Evolutionary conservation across 1,284 basidiomycete species (phyloP).

Genomic region (Wallemia hederae): DNA sequence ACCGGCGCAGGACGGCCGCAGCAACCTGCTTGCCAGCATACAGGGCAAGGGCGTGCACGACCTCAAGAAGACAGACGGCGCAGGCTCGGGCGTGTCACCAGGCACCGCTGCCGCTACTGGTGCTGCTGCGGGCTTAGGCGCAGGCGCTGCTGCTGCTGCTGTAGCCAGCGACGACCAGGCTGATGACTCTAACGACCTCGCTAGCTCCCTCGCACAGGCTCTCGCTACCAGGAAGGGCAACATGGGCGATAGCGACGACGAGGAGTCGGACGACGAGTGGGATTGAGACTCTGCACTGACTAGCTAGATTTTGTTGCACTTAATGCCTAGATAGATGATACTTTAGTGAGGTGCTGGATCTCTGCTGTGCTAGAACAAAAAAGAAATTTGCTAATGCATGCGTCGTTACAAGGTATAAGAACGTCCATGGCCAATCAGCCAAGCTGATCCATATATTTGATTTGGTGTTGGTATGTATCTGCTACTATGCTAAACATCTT

Average conservation of each 20-base stretch:
- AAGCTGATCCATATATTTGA: no score
- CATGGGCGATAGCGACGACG: conserved; percentile 63
- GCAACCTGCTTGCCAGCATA: conserved; percentile 33
- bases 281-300: no score
- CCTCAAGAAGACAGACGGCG: conserved; percentile 33
- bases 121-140: conserved; percentile 14
- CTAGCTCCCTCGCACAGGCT: conserved; percentile 34
- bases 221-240: conserved; percentile 54
- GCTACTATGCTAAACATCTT: no score
- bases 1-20: conserved; percentile 19
- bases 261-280: conserved; percentile 71
- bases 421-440: no score
- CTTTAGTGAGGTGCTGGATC: no score
- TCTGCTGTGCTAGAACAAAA: no score
- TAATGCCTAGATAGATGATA: no score
- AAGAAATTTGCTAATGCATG: no score
- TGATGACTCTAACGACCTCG: conserved; percentile 24
- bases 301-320: no score
- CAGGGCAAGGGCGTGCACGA: conserved; percentile 38
- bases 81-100: conserved; percentile 20
- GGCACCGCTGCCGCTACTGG: conserved; percentile 19
- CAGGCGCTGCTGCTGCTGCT: conserved; percentile 6
- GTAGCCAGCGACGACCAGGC: conserved; percentile 9
- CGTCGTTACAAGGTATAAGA: no score
- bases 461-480: no score